phyloP scores from a whole-genome alignment of 2,329 filamentous ascomycete genomes.

The Fusarium circinatum region DNA sequence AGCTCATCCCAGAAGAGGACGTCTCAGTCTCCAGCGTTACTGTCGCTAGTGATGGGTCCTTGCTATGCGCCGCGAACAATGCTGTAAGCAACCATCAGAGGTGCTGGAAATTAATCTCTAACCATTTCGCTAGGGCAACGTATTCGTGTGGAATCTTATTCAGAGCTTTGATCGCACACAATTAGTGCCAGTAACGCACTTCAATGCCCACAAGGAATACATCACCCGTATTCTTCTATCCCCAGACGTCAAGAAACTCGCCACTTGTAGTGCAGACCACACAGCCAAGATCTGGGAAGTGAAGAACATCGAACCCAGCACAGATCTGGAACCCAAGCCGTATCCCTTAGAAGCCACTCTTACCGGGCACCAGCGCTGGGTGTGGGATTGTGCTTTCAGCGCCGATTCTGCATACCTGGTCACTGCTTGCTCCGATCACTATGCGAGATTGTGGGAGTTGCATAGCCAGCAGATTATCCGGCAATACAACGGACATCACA shows the following conservation, averaged over 20 bases:
- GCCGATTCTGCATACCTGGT: constrained; percentile 94
- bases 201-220: constrained; percentile 90
- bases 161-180: constrained; percentile 85
- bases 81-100: constrained; percentile 65
- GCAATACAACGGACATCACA: constrained; percentile 94
- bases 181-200: constrained; percentile 86
- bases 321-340: constrained; percentile 60
- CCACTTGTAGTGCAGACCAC: constrained; percentile 93
- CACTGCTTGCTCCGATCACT: constrained; percentile 93
- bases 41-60: constrained; percentile 90
- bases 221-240: constrained; percentile 92
- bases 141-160: constrained; percentile 96
- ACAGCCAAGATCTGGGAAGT: constrained; percentile 97
- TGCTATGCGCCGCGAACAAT: constrained; percentile 94
- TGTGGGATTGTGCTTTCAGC: constrained; percentile 97
- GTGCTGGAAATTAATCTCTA: neutral
- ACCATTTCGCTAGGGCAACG: constrained; percentile 77
- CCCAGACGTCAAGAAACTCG: constrained; percentile 92
- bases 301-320: constrained; percentile 69
- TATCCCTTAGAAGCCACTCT: constrained; percentile 89
- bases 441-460: constrained; percentile 91
- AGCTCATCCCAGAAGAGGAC: constrained; percentile 95
- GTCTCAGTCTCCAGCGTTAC: constrained; percentile 94
- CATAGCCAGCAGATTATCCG: constrained; percentile 87
- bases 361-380: constrained; percentile 92